Base-by-base conservation (phyloP, 306 rosid genomes). In the Neltuma alba region DNA sequence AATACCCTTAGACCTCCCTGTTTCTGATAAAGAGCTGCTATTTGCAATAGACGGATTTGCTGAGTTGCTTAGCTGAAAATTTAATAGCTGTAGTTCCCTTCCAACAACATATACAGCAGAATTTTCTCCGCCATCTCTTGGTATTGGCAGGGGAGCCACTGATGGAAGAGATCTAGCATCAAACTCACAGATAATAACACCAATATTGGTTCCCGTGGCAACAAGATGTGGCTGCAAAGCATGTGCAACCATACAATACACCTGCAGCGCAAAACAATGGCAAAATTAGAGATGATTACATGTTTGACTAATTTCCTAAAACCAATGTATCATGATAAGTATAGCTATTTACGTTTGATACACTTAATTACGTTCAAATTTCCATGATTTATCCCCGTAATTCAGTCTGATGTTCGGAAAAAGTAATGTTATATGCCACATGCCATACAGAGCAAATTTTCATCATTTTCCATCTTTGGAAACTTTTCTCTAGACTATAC, bases 111-210 rank as follows among this genome's bases (percentile, higher is more conserved):
- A 96, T 75, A 93, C 85, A 66, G 99, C 99, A 87, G 94, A 87
- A 90, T 96, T 97, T 85, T 90, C 97, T 81, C 96, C 85, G 83
- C 90, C 85, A 41, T 89, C 99, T 82, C 96, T 72, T 65, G 92
- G 97, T 78, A 97, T 89, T 58, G 88, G 98, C 48, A 96, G 87
- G 54, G 98, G 89, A 83, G 97, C 97, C 21, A 91, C 93, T 62
- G 99, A 90, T 65, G 99, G 99, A 82, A 96, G 98, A 78, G 98
- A 96, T 89, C 90, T 91, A 58, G 99, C 60, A 83, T 96, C 99
- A 89, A 96, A 92, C 86, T 96, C 99, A 31, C 98, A 86, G 84
- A 96, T 87, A 30, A 96, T 88, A 80, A 96, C 93, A 83, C 99
- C 99, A 70, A 91, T 86, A 84, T 93, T 96, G 91, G 98, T 91